Percentiles rank a stretch among this genome's conserved stretches.
These are phyloP conservation scores for Dioszegia aurantiaca DNA, from an alignment of 768 basidiomycete genomes.

Conservation along the genomic window DNA sequence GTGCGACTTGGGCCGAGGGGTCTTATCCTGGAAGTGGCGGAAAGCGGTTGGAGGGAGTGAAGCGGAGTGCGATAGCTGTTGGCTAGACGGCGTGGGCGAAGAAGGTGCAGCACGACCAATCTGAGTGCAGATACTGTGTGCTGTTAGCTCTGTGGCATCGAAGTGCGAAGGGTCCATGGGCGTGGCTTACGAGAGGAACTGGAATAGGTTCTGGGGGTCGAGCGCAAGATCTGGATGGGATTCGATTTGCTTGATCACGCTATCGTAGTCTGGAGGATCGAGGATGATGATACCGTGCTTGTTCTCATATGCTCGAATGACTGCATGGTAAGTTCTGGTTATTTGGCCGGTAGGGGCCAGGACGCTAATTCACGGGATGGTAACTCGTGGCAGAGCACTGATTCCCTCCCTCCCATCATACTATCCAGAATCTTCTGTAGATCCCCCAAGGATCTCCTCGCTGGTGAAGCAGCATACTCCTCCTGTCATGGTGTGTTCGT, in stretches of 20 bases:
- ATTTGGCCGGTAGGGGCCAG: neutral
- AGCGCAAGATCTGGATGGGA: conserved; percentile 31
- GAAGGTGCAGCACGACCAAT: conserved; percentile 11
- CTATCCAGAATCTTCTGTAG: conserved; percentile 42
- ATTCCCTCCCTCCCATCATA: conserved; percentile 34
- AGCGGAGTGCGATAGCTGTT: conserved; percentile 23
- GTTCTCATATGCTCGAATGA: conserved; percentile 26
- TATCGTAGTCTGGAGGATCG: conserved; percentile 29
- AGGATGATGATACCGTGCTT: conserved; percentile 34
- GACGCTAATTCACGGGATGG: conserved; percentile 35
- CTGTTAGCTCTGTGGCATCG: too few species aligned
- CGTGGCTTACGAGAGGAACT: conserved; percentile 34
- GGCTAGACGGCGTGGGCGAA: conserved; percentile 20
- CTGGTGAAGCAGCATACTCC: conserved; percentile 14
- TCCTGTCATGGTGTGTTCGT: neutral
- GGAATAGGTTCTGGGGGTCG: conserved; percentile 32
- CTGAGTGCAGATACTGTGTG: conserved; percentile 33
- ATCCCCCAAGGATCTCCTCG: conserved; percentile 36
- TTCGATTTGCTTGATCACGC: conserved; percentile 22
- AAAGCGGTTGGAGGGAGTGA: conserved; percentile 37
- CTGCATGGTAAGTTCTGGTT: conserved; percentile 17
- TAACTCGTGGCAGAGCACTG: conserved; percentile 31
- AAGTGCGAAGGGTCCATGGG: too few species aligned
- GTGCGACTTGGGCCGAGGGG: conserved; percentile 19
- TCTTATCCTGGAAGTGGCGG: conserved; percentile 20